Evolutionary conservation across 352 stramenopile species (phyloP).

Genomic region (Saprolegnia diclina): DNA sequence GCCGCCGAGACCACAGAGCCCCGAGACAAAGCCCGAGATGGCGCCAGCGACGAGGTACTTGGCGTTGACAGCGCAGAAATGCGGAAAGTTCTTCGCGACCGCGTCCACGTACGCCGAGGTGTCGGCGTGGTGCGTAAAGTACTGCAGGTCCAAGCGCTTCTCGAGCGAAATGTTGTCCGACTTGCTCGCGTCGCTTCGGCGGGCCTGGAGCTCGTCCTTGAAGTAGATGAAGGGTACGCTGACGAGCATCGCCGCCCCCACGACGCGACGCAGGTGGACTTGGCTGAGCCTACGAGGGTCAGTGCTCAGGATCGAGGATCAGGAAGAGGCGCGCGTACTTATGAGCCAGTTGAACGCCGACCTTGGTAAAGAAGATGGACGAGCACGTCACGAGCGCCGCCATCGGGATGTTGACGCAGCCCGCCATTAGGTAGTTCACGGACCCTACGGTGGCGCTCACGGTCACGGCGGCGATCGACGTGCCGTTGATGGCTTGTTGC

Average conservation of each 20-base stretch:
- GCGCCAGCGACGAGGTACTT: slow-evolving; percentile 76
- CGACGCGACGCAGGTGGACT: slow-evolving; percentile 67
- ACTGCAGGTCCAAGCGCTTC: slow-evolving; percentile 68
- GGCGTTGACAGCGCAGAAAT: slow-evolving; percentile 51
- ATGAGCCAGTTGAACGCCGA: slow-evolving; percentile 72
- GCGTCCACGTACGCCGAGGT: slow-evolving; percentile 42
- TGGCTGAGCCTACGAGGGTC: slow-evolving; percentile 42
- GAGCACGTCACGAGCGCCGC: slow-evolving; percentile 65
- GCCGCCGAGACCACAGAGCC: slow-evolving; percentile 70
- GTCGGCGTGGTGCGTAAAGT: slow-evolving; percentile 39
- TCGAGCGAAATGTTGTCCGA: not conserved
- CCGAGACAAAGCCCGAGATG: slow-evolving; percentile 76
- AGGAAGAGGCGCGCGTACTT: slow-evolving; percentile 17
- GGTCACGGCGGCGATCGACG: slow-evolving; percentile 71
- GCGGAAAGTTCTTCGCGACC: slow-evolving; percentile 35
- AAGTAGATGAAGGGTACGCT: slow-evolving; percentile 76
- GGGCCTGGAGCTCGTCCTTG: slow-evolving; percentile 40
- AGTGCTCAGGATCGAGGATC: not conserved
- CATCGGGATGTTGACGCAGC: slow-evolving; percentile 71
- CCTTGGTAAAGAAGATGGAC: slow-evolving; percentile 67
- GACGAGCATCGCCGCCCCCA: slow-evolving; percentile 69
- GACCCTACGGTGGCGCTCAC: slow-evolving; percentile 58
- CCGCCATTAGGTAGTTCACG: slow-evolving; percentile 62
- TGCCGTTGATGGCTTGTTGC: slow-evolving; percentile 80
- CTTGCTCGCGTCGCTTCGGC: not conserved